phyloP scores from a whole-genome alignment of 495 filamentous ascomycete genomes.

The Halenospora varia region DNA sequence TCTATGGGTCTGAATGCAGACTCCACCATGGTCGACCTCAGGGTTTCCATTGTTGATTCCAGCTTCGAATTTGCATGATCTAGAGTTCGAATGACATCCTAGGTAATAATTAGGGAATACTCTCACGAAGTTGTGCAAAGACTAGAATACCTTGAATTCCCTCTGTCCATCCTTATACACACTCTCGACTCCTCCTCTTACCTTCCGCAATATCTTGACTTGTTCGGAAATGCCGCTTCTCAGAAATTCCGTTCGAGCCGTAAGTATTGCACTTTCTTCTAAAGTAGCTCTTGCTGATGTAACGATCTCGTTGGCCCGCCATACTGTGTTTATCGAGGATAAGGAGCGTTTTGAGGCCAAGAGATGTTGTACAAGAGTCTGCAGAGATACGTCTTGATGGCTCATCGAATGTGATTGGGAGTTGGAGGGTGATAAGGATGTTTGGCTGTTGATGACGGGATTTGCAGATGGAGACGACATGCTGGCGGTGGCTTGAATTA shows the following conservation, averaged over 20 bases:
- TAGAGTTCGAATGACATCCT: conserved; percentile 60
- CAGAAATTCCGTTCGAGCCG: conserved; percentile 74
- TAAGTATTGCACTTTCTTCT: conserved; percentile 74
- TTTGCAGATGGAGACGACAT: conserved; percentile 16
- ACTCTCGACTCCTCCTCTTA: conserved; percentile 56
- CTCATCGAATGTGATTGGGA: conserved; percentile 19
- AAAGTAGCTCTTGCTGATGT: conserved; percentile 68
- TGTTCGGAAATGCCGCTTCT: conserved; percentile 70
- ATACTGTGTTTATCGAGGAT: conserved; percentile 78
- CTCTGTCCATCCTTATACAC: conserved; percentile 42
- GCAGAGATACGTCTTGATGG: conserved; percentile 44
- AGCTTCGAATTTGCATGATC: conserved; percentile 73
- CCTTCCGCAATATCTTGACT: conserved; percentile 59
- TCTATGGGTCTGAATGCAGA: conserved; percentile 63
- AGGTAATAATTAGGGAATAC: conserved; percentile 11
- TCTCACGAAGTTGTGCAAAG: too few relatives aligned
- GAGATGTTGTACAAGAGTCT: conserved; percentile 75
- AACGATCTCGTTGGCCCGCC: conserved; percentile 84
- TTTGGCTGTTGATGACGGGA: conserved; percentile 10
- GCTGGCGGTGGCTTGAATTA: background rate
- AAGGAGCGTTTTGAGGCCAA: conserved; percentile 87
- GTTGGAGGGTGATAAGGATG: conserved; percentile 17
- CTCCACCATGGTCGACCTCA: conserved; percentile 72
- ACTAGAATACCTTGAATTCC: conserved; percentile 39
- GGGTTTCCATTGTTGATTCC: conserved; percentile 61